Percentiles rank a stretch among this genome's conserved stretches.
phyloP scores from a whole-genome alignment of 768 basidiomycete species.

The Tulasnella sp. region DNA sequence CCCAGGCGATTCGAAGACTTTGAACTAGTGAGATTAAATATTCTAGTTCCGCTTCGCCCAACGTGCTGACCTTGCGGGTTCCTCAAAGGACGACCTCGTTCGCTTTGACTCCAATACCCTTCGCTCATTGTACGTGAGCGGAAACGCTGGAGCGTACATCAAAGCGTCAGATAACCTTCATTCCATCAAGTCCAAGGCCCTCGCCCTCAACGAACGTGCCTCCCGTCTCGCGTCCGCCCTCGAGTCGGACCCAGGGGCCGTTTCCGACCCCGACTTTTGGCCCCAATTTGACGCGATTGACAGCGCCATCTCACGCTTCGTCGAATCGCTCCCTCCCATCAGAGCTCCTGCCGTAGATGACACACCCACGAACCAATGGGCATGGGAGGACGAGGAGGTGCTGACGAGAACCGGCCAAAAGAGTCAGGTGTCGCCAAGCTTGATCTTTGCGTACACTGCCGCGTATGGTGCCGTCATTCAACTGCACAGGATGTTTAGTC shows the following conservation, averaged over 20 bases:
- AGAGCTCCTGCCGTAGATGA: not conserved
- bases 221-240: conserved; percentile 48
- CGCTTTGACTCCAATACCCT: conserved; percentile 52
- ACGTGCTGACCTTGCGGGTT: conserved; percentile 15
- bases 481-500: conserved; percentile 20
- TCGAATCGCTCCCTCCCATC: conserved; percentile 18
- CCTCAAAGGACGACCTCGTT: conserved; percentile 55
- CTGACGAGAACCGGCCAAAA: not conserved
- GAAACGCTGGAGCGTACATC: conserved; percentile 50
- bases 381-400: conserved; percentile 14
- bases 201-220: conserved; percentile 69
- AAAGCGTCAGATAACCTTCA: conserved; percentile 54
- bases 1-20: conserved; percentile 65
- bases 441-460: conserved; percentile 23
- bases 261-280: conserved; percentile 20
- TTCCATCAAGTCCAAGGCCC: conserved; percentile 69
- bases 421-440: not conserved
- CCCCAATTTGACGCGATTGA: conserved; percentile 25
- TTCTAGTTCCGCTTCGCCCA: not conserved
- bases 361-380: not conserved
- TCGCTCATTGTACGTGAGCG: conserved; percentile 53
- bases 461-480: conserved; percentile 23
- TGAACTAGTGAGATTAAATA: conserved; percentile 51
- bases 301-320: conserved; percentile 20
- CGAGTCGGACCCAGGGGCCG: conserved; percentile 18